Conservation (phyloP, 2,329 filamentous ascomycete species). For the Rhynchosporium graminicola region DNA sequence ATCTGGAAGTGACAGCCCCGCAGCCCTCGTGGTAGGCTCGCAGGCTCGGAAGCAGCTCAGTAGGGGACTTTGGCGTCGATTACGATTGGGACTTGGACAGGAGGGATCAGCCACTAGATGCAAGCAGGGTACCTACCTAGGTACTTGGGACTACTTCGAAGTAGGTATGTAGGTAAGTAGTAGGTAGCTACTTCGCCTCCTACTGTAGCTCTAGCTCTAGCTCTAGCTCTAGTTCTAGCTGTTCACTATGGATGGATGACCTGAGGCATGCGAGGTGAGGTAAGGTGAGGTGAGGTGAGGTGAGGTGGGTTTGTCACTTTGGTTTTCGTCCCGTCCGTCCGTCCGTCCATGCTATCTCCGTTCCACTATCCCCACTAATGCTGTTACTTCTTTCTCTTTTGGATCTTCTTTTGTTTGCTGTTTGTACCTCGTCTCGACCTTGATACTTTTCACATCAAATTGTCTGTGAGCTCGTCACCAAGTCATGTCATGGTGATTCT, state of each 20-base stretch:
- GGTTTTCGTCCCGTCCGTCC: neutral
- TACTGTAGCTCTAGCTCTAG: no score
- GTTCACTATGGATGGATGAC: no score
- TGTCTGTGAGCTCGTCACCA: neutral
- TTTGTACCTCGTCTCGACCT: neutral
- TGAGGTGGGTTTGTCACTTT: slow-evolving; percentile 17
- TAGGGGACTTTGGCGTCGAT: no score
- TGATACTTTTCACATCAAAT: neutral
- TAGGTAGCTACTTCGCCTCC: no score
- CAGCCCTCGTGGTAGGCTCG: no score
- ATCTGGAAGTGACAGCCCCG: slow-evolving; percentile 2
- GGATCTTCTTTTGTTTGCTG: slow-evolving; percentile 3
- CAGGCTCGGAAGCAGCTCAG: no score
- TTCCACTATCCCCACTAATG: slow-evolving; percentile 15
- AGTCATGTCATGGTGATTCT: neutral
- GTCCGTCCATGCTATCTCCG: neutral
- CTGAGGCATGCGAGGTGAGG: neutral
- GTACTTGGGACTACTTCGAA: no score
- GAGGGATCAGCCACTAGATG: no score
- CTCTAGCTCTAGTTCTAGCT: no score
- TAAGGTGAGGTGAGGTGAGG: neutral
- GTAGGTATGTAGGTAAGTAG: no score
- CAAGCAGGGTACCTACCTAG: no score
- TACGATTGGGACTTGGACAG: no score
- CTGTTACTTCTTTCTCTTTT: slow-evolving; percentile 1